Evolutionary conservation across 169 alveolate species (phyloP).

Genomic region (Cryptosporidium xiaoi): DNA sequence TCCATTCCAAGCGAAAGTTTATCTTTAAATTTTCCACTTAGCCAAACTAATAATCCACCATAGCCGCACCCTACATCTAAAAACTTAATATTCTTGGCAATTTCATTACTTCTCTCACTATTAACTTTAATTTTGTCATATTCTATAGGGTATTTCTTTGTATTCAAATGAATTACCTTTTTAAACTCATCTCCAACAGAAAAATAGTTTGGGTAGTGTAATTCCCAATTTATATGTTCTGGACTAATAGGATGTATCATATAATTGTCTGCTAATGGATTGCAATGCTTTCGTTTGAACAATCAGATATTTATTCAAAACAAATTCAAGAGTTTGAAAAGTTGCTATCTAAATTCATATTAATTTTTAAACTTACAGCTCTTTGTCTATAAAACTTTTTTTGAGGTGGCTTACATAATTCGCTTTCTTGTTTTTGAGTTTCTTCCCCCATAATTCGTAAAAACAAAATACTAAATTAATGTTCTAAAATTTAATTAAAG

Average conservation of each 20-base stretch:
- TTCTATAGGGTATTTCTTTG: slow-evolving; percentile 62
- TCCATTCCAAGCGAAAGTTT: slow-evolving; percentile 87
- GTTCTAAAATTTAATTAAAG: too few species aligned
- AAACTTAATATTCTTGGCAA: slow-evolving; percentile 65
- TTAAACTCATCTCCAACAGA: slow-evolving; percentile 26
- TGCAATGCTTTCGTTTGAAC: slow-evolving; percentile 80
- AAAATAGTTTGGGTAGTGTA: slow-evolving; percentile 80
- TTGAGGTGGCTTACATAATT: slow-evolving; percentile 66
- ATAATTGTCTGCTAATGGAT: slow-evolving; percentile 87
- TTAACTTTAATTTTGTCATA: slow-evolving; percentile 51
- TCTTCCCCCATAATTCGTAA: not conserved
- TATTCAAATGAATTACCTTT: slow-evolving; percentile 49
- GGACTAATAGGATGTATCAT: slow-evolving; percentile 85
- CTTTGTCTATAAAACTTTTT: slow-evolving; percentile 78
- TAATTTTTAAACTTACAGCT: slow-evolving; percentile 76
- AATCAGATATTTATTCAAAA: not conserved
- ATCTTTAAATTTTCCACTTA: slow-evolving; percentile 81
- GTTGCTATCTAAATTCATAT: not conserved
- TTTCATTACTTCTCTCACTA: slow-evolving; percentile 10
- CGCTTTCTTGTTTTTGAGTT: not conserved
- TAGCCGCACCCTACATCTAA: slow-evolving; percentile 91
- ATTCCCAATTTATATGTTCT: slow-evolving; percentile 82
- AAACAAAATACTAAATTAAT: not conserved
- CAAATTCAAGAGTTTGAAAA: not conserved
- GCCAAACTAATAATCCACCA: slow-evolving; percentile 87